A percentile compares a stretch with the other conserved stretches of the same genome.
Evolutionary conservation across 2,329 filamentous ascomycete genomes (phyloP).

Genomic region (Hypoxylon sp.): DNA sequence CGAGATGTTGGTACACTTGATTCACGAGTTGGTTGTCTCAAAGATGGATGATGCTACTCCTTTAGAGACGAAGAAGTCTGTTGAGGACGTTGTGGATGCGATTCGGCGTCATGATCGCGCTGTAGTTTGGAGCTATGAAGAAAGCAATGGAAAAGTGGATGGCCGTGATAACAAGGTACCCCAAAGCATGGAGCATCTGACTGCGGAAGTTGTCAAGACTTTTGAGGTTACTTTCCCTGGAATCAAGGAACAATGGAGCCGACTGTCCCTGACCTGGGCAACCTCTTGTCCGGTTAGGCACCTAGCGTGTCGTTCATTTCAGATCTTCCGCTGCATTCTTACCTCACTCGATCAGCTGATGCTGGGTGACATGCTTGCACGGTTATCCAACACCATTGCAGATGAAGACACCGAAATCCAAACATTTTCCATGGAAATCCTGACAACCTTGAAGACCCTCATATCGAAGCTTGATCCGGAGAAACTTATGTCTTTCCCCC

Average conservation of each 20-base stretch:
- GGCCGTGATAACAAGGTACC: constrained; percentile 85
- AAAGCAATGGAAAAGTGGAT: constrained; percentile 84
- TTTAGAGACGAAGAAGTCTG: constrained; percentile 74
- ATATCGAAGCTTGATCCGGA: constrained; percentile 86
- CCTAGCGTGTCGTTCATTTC: constrained; percentile 95
- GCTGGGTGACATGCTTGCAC: constrained; percentile 96
- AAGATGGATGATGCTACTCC: constrained; percentile 79
- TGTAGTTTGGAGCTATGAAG: constrained; percentile 95
- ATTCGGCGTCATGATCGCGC: constrained; percentile 87
- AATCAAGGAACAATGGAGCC: constrained; percentile 92
- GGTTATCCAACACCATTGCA: constrained; percentile 95
- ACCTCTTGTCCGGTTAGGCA: constrained; percentile 96
- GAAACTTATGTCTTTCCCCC: constrained; percentile 89
- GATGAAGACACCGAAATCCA: constrained; percentile 95
- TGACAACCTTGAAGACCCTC: constrained; percentile 93
- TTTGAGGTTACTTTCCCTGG: constrained; percentile 88
- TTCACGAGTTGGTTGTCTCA: constrained; percentile 92
- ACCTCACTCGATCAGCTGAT: constrained; percentile 92
- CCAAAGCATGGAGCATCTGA: constrained; percentile 86
- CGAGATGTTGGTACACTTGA: constrained; percentile 97
- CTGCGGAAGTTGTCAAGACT: constrained; percentile 84
- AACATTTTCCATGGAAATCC: constrained; percentile 97
- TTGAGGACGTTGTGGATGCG: constrained; percentile 89
- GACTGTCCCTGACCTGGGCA: constrained; percentile 92
- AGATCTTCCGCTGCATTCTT: constrained; percentile 94